Conservation (phyloP, 1,284 basidiomycete genomes). For the Heterobasidion annosum region DNA sequence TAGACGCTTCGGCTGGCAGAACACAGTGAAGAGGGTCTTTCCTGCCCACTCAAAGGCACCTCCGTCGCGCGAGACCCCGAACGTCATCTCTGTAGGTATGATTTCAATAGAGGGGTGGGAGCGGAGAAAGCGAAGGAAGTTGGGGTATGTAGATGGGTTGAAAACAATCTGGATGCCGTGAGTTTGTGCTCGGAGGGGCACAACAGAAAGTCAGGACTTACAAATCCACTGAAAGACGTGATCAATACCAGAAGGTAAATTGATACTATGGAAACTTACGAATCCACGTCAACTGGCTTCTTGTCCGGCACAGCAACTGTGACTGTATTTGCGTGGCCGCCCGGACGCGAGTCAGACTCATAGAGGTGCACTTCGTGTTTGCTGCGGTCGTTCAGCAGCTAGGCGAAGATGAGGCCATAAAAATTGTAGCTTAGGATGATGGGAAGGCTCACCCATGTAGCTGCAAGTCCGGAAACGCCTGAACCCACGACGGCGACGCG, state of each 20-base stretch:
- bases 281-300: slow-evolving; percentile 50
- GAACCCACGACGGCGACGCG: slow-evolving; percentile 74
- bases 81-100: slow-evolving; percentile 69
- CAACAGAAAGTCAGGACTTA: slow-evolving; percentile 18
- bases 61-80: slow-evolving; percentile 62
- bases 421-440: neutral
- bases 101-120: slow-evolving; percentile 40
- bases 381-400: slow-evolving; percentile 68
- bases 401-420: too few relatives aligned
- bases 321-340: slow-evolving; percentile 79
- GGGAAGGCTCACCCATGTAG: slow-evolving; percentile 54
- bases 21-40: slow-evolving; percentile 49
- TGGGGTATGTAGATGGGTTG: slow-evolving; percentile 76
- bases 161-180: slow-evolving; percentile 54
- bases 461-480: slow-evolving; percentile 70
- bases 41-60: slow-evolving; percentile 75
- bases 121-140: slow-evolving; percentile 69
- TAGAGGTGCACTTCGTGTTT: slow-evolving; percentile 76
- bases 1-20: slow-evolving; percentile 56
- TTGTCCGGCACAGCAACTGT: slow-evolving; percentile 37
- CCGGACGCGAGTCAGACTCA: slow-evolving; percentile 60
- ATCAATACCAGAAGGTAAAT: slow-evolving; percentile 4
- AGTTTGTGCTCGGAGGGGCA: neutral
- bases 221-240: slow-evolving; percentile 35
- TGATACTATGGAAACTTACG: slow-evolving; percentile 32